Conservation (phyloP, 202 grass and related monocot genomes). For the Saccharum hybrid region DNA sequence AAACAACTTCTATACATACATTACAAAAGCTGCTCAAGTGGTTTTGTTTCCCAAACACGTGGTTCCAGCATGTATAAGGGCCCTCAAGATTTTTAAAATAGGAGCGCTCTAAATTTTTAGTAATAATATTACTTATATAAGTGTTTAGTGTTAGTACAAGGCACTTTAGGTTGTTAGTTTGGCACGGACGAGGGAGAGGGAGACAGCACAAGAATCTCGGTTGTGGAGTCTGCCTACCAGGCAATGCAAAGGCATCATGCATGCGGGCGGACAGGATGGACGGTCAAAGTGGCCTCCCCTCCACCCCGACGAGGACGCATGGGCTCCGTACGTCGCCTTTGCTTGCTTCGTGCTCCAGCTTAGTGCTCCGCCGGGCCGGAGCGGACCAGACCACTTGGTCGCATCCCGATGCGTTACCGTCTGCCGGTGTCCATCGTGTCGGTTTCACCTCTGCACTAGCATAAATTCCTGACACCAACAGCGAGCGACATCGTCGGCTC, state of each 20-base stretch:
- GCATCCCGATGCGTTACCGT: conserved; percentile 38
- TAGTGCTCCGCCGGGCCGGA: conserved; percentile 16
- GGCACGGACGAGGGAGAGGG: conserved; percentile 14
- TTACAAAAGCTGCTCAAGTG: too few relatives aligned
- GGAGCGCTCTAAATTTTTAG: not conserved
- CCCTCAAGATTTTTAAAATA: not conserved
- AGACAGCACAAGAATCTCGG: conserved; percentile 9
- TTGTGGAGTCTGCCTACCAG: conserved; percentile 44
- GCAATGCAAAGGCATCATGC: conserved; percentile 8
- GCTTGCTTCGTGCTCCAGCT: not conserved
- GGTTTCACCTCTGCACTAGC: conserved; percentile 24
- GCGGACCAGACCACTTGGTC: conserved; percentile 36
- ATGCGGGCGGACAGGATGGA: not conserved
- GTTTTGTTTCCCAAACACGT: not conserved
- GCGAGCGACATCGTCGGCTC: not conserved
- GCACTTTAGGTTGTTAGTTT: not conserved
- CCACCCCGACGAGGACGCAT: conserved; percentile 35
- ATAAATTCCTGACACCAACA: conserved; percentile 33
- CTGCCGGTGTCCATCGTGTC: conserved; percentile 40
- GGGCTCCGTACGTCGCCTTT: not conserved
- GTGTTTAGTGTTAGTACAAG: not conserved
- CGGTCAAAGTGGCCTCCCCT: conserved; percentile 8
- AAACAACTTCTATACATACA: too few relatives aligned
- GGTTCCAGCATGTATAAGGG: not conserved
- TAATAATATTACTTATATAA: not conserved